These are phyloP conservation scores for Daldinia sp. DNA, from an alignment of 2,329 filamentous ascomycete genomes.

Conservation along the genomic window DNA sequence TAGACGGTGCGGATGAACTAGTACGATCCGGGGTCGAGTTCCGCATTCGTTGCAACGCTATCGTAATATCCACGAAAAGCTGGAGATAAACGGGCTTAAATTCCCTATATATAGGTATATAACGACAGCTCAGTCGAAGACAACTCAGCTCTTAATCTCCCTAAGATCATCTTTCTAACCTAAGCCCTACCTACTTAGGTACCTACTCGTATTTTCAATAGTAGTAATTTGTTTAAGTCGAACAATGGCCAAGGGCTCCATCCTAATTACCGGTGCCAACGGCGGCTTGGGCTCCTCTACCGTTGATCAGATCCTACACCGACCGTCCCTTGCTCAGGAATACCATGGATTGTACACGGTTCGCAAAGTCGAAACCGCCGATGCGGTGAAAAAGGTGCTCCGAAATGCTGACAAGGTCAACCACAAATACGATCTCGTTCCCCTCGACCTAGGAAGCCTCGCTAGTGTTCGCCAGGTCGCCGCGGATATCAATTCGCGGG, in stretches of 20 bases:
- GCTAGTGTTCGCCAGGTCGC: constrained; percentile 32
- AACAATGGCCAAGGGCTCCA: constrained; percentile 41
- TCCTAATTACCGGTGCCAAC: constrained; percentile 52
- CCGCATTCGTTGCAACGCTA: constrained; percentile 1
- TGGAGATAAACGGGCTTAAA: neutral
- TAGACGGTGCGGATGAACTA: neutral
- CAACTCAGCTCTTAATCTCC: neutral
- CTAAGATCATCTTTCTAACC: neutral
- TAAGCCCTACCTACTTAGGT: neutral
- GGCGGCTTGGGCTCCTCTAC: constrained; percentile 51
- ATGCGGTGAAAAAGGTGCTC: constrained; percentile 42
- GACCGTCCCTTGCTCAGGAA: constrained; percentile 43
- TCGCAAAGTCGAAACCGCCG: constrained; percentile 46
- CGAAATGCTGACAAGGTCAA: constrained; percentile 17
- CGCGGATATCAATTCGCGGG: constrained; percentile 32
- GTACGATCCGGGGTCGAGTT: neutral
- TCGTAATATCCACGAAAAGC: neutral
- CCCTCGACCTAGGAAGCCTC: constrained; percentile 40
- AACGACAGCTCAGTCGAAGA: neutral
- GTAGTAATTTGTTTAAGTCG: neutral
- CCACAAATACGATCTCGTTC: constrained; percentile 47
- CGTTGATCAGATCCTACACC: constrained; percentile 43
- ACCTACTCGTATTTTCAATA: neutral
- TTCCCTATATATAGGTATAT: neutral
- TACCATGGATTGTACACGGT: constrained; percentile 51